Evolutionary conservation across 345 rosid species (phyloP).

Genomic region (Salix suchowensis): DNA sequence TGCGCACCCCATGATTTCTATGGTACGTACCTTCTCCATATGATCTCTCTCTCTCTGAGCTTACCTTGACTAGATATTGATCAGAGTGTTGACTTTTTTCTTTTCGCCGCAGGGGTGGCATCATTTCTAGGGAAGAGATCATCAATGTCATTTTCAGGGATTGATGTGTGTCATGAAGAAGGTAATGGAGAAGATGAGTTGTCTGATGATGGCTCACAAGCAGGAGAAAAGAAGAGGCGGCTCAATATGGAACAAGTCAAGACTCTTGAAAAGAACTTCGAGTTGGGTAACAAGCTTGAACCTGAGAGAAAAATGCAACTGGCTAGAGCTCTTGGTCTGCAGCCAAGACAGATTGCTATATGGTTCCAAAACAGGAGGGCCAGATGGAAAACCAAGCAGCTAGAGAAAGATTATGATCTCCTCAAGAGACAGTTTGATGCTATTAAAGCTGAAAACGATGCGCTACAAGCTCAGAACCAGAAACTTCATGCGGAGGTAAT

Average conservation of each 20-base stretch:
- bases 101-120: conserved; percentile 54
- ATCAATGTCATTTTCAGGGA: conserved; percentile 58
- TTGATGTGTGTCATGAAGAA: conserved; percentile 40
- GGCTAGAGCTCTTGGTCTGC: conserved; percentile 87
- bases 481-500: conserved; percentile 77
- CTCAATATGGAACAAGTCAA: conserved; percentile 88
- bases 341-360: conserved; percentile 94
- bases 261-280: conserved; percentile 91
- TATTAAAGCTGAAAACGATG: conserved; percentile 70
- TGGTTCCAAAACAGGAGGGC: conserved; percentile 99
- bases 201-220: conserved; percentile 90
- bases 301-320: conserved; percentile 97
- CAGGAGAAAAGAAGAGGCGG: conserved; percentile 95
- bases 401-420: conserved; percentile 87
- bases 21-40: conserved; percentile 51
- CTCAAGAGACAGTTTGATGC: conserved; percentile 77
- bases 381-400: conserved; percentile 93
- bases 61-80: neutral
- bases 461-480: conserved; percentile 81
- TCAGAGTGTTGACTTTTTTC: neutral
- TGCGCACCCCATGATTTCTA: conserved; percentile 74
- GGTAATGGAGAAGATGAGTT: conserved; percentile 70
- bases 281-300: conserved; percentile 94
- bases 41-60: neutral
- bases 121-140: conserved; percentile 82